A percentile compares a stretch with the other conserved stretches of the same genome.
Evolutionary conservation across 768 basidiomycete species (phyloP).

Genomic region (Suillus variegatus): DNA sequence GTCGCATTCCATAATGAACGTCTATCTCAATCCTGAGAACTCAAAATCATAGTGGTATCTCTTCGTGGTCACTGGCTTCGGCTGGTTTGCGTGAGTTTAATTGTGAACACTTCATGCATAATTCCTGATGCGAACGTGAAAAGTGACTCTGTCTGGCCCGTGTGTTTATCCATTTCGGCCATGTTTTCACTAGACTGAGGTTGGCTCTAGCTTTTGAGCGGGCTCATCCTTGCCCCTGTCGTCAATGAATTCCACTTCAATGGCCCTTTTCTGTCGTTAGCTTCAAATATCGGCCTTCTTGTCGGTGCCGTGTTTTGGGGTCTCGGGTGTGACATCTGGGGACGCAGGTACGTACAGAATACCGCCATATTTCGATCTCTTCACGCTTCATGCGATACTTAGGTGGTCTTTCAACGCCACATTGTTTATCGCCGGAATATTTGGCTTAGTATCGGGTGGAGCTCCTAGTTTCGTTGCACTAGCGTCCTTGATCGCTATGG

Average conservation of each 20-base stretch:
- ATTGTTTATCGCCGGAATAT: constrained; percentile 52
- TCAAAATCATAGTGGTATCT: constrained; percentile 34
- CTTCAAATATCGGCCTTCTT: constrained; percentile 54
- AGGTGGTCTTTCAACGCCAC: constrained; percentile 59
- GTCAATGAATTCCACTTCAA: constrained; percentile 50
- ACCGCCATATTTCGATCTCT: neutral
- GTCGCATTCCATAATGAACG: constrained; percentile 3
- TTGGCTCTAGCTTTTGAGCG: constrained; percentile 36
- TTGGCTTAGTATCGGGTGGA: constrained; percentile 52
- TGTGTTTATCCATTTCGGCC: constrained; percentile 16
- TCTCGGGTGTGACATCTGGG: constrained; percentile 53
- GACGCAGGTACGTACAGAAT: constrained; percentile 37
- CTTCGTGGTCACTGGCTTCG: constrained; percentile 41
- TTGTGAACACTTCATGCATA: neutral
- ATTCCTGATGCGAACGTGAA: neutral
- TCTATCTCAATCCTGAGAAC: neutral
- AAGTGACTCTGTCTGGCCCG: constrained; percentile 39
- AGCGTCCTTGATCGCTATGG: constrained; percentile 46
- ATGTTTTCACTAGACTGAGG: neutral
- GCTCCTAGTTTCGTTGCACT: constrained; percentile 48
- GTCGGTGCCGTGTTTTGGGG: constrained; percentile 52
- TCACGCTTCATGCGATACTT: neutral
- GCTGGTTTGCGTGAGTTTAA: constrained; percentile 40
- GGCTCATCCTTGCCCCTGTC: constrained; percentile 48
- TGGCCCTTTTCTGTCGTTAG: constrained; percentile 50